These are phyloP conservation scores for Claviceps arundinis DNA, from an alignment of 2,329 filamentous ascomycete species.

Conservation along the genomic window DNA sequence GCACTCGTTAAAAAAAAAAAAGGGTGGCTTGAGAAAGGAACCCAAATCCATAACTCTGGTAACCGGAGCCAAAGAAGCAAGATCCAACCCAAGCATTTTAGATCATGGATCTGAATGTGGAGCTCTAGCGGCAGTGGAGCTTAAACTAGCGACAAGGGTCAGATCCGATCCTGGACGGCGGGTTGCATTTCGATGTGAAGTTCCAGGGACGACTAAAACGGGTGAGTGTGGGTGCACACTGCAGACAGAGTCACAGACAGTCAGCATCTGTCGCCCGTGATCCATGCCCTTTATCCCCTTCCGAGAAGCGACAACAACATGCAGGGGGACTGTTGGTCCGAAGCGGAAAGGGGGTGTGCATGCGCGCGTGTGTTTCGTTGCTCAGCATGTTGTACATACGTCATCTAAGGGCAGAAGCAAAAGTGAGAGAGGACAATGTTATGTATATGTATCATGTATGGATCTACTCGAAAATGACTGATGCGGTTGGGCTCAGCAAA, in stretches of 20 bases:
- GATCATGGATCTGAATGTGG: slow-evolving; percentile 24
- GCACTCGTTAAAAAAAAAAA: slow-evolving; percentile 10
- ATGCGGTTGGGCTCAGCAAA: background rate
- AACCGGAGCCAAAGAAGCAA: slow-evolving; percentile 17
- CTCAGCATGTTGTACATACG: too few species aligned
- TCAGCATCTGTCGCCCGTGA: background rate
- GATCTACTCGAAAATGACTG: background rate
- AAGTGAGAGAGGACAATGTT: background rate
- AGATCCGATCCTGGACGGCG: slow-evolving; percentile 6
- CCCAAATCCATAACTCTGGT: slow-evolving; percentile 17
- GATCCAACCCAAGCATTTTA: slow-evolving; percentile 16
- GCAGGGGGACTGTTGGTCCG: too few species aligned
- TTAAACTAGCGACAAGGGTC: background rate
- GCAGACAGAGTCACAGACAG: background rate
- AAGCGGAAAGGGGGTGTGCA: too few species aligned
- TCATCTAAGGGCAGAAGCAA: background rate
- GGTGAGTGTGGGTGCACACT: background rate
- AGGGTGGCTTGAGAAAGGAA: slow-evolving; percentile 21
- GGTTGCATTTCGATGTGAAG: background rate
- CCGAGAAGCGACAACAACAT: background rate
- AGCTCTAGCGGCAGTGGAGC: slow-evolving; percentile 16
- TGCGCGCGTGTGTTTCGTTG: too few species aligned
- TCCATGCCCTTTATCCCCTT: background rate
- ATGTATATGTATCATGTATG: too few species aligned
- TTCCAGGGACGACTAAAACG: background rate